Base-by-base conservation (phyloP, 768 basidiomycete species). In the Suillus ampliporus region DNA sequence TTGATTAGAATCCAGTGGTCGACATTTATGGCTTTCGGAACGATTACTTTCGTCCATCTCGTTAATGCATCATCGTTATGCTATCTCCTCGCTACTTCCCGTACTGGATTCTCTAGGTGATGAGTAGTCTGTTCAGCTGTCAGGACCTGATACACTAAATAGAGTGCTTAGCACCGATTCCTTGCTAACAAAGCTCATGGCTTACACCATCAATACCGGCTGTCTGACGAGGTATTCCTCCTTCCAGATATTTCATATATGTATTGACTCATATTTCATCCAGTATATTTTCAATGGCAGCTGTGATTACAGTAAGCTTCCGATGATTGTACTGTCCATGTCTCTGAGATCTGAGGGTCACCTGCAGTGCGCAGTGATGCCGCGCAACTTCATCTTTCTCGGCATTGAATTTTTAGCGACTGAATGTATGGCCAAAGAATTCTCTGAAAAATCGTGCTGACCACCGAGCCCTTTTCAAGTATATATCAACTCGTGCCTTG, bases 351-450 rank as follows among this genome's bases (percentile, higher is more conserved):
- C n/a, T n/a, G n/a, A n/a, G n/a, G 5, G 9, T 38, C 31, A 6
- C 31, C 59, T 38, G 23, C 59, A 60, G 59, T 57, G 53, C 23
- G 54, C 50, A 60, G 23, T 15, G 17, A 60, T 60, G 59, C 59
- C 59, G 31, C 19, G 4, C 8, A 60, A 60, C 35, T 60, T 57
- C 40, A 37, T 60, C 21, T 60, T 60, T 14, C 35, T 60, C 21
- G n/a, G 28, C 15, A 15, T 60, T 9, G 52, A 60, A 40, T 37
- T 57, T 37, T 40, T 60, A 31, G 26, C 37, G 17, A 53, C 59
- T 15, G 38, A 60, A 28, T 10, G 59, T 60, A 37, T 10, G 35
- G 10, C 9, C 17, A 40, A 40, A 40, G 1, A 23, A 2, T 19
- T 56, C 38, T 28, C 6, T 35, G 13, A 19, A 15, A 14, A 19